A percentile compares a stretch with the other conserved stretches of the same genome.
Conservation (phyloP, 2,329 filamentous ascomycete species). For the Aureobasidium vineae region DNA sequence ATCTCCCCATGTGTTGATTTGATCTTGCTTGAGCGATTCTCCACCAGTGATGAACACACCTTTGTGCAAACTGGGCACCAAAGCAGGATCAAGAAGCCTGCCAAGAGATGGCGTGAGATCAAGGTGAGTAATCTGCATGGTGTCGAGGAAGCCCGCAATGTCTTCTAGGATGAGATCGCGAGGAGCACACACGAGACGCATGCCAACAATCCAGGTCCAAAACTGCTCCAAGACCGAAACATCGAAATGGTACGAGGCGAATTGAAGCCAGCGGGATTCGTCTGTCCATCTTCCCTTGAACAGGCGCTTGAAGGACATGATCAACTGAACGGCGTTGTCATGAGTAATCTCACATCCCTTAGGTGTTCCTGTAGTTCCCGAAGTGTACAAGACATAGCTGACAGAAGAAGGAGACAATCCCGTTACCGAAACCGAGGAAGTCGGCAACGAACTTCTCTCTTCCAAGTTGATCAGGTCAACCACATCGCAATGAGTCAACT, state of each 20-base stretch:
- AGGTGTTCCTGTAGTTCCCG: conserved; percentile 79
- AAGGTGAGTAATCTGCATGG: conserved; percentile 78
- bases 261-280: conserved; percentile 81
- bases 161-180: conserved; percentile 85
- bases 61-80: conserved; percentile 73
- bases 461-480: conserved; percentile 45
- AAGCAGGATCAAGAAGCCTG: conserved; percentile 70
- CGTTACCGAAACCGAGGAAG: conserved; percentile 40
- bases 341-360: conserved; percentile 90
- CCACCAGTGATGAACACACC: conserved; percentile 94
- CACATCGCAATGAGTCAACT: conserved; percentile 38
- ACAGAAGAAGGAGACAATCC: conserved; percentile 53
- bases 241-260: conserved; percentile 92
- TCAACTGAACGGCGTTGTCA: conserved; percentile 82
- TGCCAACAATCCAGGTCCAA: conserved; percentile 91
- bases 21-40: conserved; percentile 83
- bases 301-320: conserved; percentile 78
- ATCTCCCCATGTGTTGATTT: conserved; percentile 80
- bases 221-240: conserved; percentile 92
- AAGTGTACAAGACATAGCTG: conserved; percentile 85
- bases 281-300: conserved; percentile 72
- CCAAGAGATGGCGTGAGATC: conserved; percentile 89
- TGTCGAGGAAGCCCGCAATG: conserved; percentile 67
- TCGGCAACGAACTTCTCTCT: conserved; percentile 38
- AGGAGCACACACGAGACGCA: conserved; percentile 77